Evolutionary conservation across 495 filamentous ascomycete species (phyloP), one percentile per base, ranked within the genome.

Genomic region (Cetradonia linearis): DNA sequence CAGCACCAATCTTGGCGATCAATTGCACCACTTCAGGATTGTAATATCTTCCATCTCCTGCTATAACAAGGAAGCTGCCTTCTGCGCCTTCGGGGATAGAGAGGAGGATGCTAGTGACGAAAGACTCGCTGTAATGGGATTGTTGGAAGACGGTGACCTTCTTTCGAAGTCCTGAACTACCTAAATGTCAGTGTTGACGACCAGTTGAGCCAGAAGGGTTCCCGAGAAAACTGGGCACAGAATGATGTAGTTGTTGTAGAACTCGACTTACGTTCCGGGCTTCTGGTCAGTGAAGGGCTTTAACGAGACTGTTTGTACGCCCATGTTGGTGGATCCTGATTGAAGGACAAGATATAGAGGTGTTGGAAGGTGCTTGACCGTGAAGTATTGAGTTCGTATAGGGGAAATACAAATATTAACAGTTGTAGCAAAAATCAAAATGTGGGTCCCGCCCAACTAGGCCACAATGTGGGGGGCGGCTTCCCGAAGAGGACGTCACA

Each of bases 101-200:
- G 62, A 93, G 83, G 67, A 98, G 81, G 70, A 95, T 91, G 73
- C 87, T 89, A 55, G 93, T 82, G 64, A 98, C 79, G 72, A 98
- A 98, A 58, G 92, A 84, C 72, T 98, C 94, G 75, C 87, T 89
- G 79, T 98, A 98, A 71, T 98, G 81, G 54, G 85, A 81, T 74
- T 96, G 79, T 72, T 98, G 89, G 80, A 98, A 98, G 71, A 96
- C 86, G 70, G 86, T 88, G 74, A 97, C 94, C 82, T 96, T 98
- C 77, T 98, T 98, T 63, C 93, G 89, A 67, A 98, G 86, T 68
- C 93, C 93, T 63, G 93, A 98, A 66, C 93, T 97, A 67, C 60
- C 64, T 28, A 48, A 48, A 38, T 18, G 44, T 63, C 60, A 61
- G 60, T 47, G 31, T 25, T 44, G 7, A 28, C 14, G 50, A 9